Base-by-base conservation (phyloP, 352 stramenopile genomes). In the Phytophthora gonapodyides region DNA sequence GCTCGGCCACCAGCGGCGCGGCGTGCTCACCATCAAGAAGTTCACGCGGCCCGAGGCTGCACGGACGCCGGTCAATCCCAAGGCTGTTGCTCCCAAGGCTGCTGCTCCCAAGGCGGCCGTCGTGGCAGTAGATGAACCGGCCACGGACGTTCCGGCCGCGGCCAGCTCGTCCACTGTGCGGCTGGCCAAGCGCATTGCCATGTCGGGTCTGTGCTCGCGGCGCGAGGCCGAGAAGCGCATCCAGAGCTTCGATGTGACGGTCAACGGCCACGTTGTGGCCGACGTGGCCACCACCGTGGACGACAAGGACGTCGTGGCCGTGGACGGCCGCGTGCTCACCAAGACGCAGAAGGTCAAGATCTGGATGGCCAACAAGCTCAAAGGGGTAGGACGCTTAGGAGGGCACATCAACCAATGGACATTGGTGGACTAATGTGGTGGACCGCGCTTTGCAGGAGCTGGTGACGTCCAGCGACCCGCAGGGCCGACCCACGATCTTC, bases 331-430 rank as follows among this genome's bases (percentile, higher is more conserved):
- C 12, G 36, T 70, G 41, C 52, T 97, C 12, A 21, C 60, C 38
- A 59, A 68, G 61, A 43, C 74, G 69, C 48, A 78, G 72, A 65
- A 70, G 48, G 33, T 61, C 44, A 87, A 89, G 54, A 70, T 97
- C 2, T 95, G 89, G 76, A 87, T 97, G 65, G 90, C 85, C 9
- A 73, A 97, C 76, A 97, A 97, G 63, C 64, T 96, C 13, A 66
- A 75, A 34, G 86, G 88, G n/a, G 89, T 92, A 77, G 21, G 80
- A 83, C 16, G 40, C 33, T 55, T 27, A 5, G 2, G 24, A 27
- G 21, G 21, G 35, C 16, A 49, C 19, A 9, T 19, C 37, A 6
- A 54, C 30, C 4, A 37, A 12, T 17, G 27, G 24, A 55, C 12
- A 31, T 7, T 1, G 4, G 31, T 37, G 37, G 10, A 41, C 27